Base-by-base conservation (phyloP, 2,329 filamentous ascomycete genomes). In the Lachnellula subtilissima region DNA sequence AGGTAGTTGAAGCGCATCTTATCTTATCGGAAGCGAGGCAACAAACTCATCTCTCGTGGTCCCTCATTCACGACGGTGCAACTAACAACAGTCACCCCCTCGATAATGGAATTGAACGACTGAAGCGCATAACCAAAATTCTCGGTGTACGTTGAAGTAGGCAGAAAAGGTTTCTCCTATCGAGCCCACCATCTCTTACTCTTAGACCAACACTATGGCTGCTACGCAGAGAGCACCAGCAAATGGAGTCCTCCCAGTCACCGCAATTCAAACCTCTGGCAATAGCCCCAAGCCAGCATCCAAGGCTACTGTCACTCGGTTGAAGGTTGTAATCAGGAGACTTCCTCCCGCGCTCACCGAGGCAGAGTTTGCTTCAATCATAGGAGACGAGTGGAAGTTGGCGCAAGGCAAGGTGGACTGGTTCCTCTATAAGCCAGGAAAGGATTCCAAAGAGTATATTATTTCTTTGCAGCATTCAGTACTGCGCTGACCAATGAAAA, bases 331-430 rank as follows among this genome's bases (percentile, higher is more conserved):
- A 23, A 79, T 97, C 53, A 85, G 95, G 52, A 83, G 93, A 55
- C 81, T 99, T 4, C 90, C 94, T 9, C 92, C 94, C 1, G 90
- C 88, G 8, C 78, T 99, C 70, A 95, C 89, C 0, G 82, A 89
- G 67, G 73, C 79, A 0, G 94, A 99, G 67, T 93, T 95, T 61
- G 78, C 85, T 65, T 72, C 75, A 14, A 79, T 85, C 8, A 71
- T 97, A 12, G 92, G 91, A 4, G 80, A 86, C 1, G 87, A 91
- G 49, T 97, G 93, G 93, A 88, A 85, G 66, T 66, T 81, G 3
- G 89, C 88, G n/a, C 82, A 81, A 48, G 91, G 90, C 35, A 94
- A 86, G 69, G 84, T 95, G 12, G 92, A 96, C 70, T 97, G 90
- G 89, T 78, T 88, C 62, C 81, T 81, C 49, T 99, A 83, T 70